Evolutionary conservation across 306 rosid species (phyloP).

Genomic region (Aeschynomene evenia): DNA sequence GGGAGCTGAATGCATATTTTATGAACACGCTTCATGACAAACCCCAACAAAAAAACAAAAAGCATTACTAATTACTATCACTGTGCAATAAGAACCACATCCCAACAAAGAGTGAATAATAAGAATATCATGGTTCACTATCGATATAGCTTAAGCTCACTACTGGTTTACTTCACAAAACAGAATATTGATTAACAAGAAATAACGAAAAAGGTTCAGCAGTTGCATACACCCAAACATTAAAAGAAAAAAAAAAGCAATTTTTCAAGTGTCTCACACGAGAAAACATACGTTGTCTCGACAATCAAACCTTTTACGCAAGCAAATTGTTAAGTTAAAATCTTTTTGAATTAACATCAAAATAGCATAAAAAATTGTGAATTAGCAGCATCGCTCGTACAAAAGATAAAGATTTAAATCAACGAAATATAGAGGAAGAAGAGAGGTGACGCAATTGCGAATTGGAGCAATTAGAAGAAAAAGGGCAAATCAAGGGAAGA

Average conservation of each 20-base stretch:
- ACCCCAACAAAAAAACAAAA: neutral
- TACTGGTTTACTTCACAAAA: neutral
- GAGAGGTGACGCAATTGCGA: slow-evolving; percentile 23
- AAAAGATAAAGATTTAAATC: slow-evolving; percentile 2
- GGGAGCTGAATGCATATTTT: neutral
- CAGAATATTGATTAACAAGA: neutral
- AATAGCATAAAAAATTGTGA: neutral
- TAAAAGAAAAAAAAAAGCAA: neutral
- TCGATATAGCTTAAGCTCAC: neutral
- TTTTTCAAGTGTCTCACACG: neutral
- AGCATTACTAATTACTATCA: neutral
- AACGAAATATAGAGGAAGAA: neutral
- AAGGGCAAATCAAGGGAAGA: no score
- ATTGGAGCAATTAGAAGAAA: neutral
- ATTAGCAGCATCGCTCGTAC: slow-evolving; percentile 13
- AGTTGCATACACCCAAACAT: neutral
- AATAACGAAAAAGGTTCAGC: neutral
- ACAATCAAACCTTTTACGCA: slow-evolving; percentile 29
- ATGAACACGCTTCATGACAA: neutral
- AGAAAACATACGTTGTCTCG: slow-evolving; percentile 1
- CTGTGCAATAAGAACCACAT: neutral
- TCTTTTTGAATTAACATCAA: slow-evolving; percentile 5
- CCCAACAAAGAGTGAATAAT: neutral
- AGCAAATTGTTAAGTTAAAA: neutral
- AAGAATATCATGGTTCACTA: neutral